phyloP scores from a whole-genome alignment of 805 yeast genomes.

The Barnettozyma populi region DNA sequence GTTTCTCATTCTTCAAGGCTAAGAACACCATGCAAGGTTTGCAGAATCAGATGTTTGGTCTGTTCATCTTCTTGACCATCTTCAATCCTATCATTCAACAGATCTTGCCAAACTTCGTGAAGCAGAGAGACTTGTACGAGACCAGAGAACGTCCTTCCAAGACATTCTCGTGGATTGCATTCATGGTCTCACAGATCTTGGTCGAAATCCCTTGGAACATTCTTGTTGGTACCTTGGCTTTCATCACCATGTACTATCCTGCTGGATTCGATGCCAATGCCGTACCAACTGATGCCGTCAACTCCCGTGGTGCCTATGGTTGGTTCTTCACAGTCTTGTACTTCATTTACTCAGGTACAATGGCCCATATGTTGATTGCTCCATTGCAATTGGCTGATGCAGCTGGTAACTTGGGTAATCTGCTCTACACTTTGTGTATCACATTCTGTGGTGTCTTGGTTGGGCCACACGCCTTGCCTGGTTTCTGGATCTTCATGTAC shows the following conservation, averaged over 20 bases:
- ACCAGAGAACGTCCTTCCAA: conserved; percentile 71
- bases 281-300: conserved; percentile 44
- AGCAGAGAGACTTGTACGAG: conserved; percentile 63
- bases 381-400: conserved; percentile 53
- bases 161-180: conserved; percentile 63
- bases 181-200: conserved; percentile 53
- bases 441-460: conserved; percentile 75
- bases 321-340: conserved; percentile 41
- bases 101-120: conserved; percentile 53
- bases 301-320: conserved; percentile 46
- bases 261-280: conserved; percentile 49
- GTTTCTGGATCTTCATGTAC: conserved; percentile 78
- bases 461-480: conserved; percentile 47
- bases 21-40: conserved; percentile 57
- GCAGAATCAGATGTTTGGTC: conserved; percentile 78
- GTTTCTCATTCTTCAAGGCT: conserved; percentile 72
- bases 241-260: conserved; percentile 67
- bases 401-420: conserved; percentile 54
- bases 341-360: conserved; percentile 44
- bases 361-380: conserved; percentile 53
- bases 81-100: conserved; percentile 57
- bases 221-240: conserved; percentile 54
- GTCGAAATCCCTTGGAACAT: conserved; percentile 66
- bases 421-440: conserved; percentile 54
- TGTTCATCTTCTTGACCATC: conserved; percentile 61